Conservation (phyloP, 2,329 filamentous ascomycete species). For the Nectriaceae sp. region DNA sequence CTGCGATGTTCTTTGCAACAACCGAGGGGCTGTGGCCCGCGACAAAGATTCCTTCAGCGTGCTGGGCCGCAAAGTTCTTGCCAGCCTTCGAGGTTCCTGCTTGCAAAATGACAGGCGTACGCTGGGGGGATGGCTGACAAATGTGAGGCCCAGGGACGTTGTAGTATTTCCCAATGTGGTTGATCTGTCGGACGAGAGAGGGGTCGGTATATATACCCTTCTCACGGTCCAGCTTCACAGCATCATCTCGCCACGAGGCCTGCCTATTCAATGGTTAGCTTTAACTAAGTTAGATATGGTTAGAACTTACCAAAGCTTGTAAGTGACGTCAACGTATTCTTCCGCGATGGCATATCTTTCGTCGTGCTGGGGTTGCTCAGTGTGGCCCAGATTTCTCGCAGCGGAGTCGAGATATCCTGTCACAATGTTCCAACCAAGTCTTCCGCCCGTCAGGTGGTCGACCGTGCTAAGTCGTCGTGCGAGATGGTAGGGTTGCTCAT, state of each 20-base stretch:
- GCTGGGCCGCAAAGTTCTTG: constrained; percentile 60
- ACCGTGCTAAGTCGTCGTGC: constrained; percentile 66
- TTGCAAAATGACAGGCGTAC: constrained; percentile 65
- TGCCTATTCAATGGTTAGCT: constrained; percentile 25
- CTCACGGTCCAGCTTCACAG: constrained; percentile 56
- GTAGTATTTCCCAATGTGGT: constrained; percentile 63
- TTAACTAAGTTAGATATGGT: neutral
- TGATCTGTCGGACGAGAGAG: constrained; percentile 59
- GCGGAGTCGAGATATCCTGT: constrained; percentile 70
- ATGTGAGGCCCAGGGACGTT: constrained; percentile 61
- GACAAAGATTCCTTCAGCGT: constrained; percentile 67
- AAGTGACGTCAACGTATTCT: constrained; percentile 59
- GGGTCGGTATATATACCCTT: constrained; percentile 48
- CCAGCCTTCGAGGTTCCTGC: constrained; percentile 64
- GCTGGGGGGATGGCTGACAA: constrained; percentile 62
- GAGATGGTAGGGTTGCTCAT: constrained; percentile 69
- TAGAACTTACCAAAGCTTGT: constrained; percentile 60
- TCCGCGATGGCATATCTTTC: constrained; percentile 62
- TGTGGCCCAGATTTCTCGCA: constrained; percentile 61
- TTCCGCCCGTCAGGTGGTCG: constrained; percentile 67
- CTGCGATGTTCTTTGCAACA: constrained; percentile 56
- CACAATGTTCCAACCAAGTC: constrained; percentile 56
- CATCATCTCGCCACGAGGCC: constrained; percentile 61
- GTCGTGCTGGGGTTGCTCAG: constrained; percentile 50
- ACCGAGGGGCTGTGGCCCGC: constrained; percentile 57